These are phyloP conservation scores for Zasmidium cellare DNA, from an alignment of 2,329 filamentous ascomycete genomes.

Conservation along the genomic window DNA sequence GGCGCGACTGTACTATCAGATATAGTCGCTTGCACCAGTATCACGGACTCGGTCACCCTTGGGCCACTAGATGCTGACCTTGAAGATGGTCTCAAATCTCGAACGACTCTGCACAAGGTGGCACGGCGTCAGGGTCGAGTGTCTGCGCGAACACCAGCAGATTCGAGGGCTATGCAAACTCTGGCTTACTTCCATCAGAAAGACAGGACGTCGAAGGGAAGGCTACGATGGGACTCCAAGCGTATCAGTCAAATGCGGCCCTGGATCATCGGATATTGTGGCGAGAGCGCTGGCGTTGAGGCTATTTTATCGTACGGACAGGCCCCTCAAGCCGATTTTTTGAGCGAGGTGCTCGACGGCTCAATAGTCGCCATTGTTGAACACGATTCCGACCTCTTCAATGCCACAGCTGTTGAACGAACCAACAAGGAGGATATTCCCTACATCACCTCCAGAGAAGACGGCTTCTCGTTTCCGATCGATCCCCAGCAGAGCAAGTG, in stretches of 20 bases:
- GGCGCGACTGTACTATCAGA: constrained; percentile 65
- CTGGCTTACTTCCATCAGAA: constrained; percentile 72
- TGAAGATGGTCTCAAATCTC: constrained; percentile 25
- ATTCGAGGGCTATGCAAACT: constrained; percentile 72
- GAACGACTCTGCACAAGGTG: constrained; percentile 50
- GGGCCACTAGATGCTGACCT: constrained; percentile 61
- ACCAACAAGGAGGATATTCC: constrained; percentile 59
- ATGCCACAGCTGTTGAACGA: constrained; percentile 34
- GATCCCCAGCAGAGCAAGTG: constrained; percentile 61
- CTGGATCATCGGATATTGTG: constrained; percentile 62
- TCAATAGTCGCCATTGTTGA: constrained; percentile 67
- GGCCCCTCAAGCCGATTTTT: constrained; percentile 57
- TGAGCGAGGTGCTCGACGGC: constrained; percentile 69
- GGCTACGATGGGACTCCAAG: constrained; percentile 50
- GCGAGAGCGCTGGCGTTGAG: constrained; percentile 54
- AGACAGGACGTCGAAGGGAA: background rate
- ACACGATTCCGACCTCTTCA: constrained; percentile 45
- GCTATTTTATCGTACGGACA: constrained; percentile 69
- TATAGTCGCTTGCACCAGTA: constrained; percentile 55
- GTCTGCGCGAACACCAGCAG: constrained; percentile 60
- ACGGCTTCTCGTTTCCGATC: constrained; percentile 50
- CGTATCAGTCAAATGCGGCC: constrained; percentile 61
- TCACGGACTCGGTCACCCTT: constrained; percentile 68
- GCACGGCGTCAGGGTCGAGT: constrained; percentile 60
- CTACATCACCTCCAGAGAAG: constrained; percentile 57